Evolutionary conservation across 352 stramenopile genomes (phyloP).

Genomic region (Saprolegnia diclina): DNA sequence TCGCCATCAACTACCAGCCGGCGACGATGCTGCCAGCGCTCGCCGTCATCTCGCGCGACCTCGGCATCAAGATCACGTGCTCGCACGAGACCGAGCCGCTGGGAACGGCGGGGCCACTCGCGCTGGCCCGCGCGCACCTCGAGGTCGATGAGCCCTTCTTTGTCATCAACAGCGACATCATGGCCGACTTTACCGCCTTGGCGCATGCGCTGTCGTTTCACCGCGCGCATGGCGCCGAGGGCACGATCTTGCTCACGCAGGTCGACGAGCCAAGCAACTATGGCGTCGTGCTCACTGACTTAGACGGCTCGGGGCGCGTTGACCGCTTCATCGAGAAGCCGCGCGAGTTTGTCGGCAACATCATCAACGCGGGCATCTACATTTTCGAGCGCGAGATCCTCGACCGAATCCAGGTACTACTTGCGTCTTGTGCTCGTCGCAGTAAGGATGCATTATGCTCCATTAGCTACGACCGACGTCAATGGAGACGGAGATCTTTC

Average conservation of each 20-base stretch:
- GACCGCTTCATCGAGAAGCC: constrained; percentile 88
- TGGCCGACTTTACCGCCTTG: constrained; percentile 49
- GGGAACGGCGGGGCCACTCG: constrained; percentile 76
- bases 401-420: constrained; percentile 63
- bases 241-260: constrained; percentile 76
- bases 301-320: constrained; percentile 62
- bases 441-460: neutral
- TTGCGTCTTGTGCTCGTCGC: neutral
- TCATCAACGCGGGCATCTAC: constrained; percentile 89
- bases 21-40: constrained; percentile 83
- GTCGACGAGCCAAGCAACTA: constrained; percentile 88
- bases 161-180: constrained; percentile 87
- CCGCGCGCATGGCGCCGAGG: constrained; percentile 64
- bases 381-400: constrained; percentile 85
- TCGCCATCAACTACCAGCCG: constrained; percentile 87
- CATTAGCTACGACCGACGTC: constrained; percentile 71
- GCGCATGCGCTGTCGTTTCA: constrained; percentile 59
- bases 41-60: constrained; percentile 73
- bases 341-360: constrained; percentile 83
- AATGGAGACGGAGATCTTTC: constrained; percentile 89
- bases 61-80: constrained; percentile 85
- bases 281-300: constrained; percentile 72
- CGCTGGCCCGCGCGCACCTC: constrained; percentile 72
- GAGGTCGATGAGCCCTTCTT: constrained; percentile 83
- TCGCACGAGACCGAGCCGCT: constrained; percentile 82